These are phyloP conservation scores for Zychaea mexicana DNA, from an alignment of 371 early-diverging fungal genomes.

Conservation along the genomic window DNA sequence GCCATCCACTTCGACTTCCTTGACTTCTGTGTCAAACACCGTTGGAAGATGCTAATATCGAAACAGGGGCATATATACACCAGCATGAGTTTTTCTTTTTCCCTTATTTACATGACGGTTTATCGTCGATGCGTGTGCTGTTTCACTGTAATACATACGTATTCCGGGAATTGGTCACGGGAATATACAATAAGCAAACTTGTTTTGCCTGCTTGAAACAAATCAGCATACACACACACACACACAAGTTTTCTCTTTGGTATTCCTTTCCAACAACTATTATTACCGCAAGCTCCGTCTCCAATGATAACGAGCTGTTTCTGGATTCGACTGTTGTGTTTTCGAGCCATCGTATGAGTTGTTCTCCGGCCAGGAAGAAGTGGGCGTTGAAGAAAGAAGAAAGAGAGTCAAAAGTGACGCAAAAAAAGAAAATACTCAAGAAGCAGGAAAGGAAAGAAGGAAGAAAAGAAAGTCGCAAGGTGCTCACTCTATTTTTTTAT, in stretches of 20 bases:
- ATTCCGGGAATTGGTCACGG: slow-evolving; percentile 51
- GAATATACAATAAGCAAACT: slow-evolving; percentile 57
- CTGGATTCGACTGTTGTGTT: slow-evolving; percentile 22
- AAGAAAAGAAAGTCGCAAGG: neutral
- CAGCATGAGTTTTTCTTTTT: slow-evolving; percentile 11
- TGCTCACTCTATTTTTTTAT: no score
- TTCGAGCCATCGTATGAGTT: neutral
- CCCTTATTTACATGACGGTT: neutral
- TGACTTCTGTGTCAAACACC: slow-evolving; percentile 69
- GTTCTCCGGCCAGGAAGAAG: no score
- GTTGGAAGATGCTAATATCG: slow-evolving; percentile 53
- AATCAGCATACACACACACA: neutral
- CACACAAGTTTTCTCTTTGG: no score
- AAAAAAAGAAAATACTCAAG: no score
- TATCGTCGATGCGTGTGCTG: neutral
- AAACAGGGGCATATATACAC: neutral
- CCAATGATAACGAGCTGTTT: slow-evolving; percentile 68
- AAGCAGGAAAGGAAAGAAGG: neutral
- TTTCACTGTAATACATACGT: slow-evolving; percentile 6
- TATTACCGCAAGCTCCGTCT: slow-evolving; percentile 67
- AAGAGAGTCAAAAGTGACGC: no score
- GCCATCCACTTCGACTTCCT: slow-evolving; percentile 64
- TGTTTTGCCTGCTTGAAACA: slow-evolving; percentile 35
- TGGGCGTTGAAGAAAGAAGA: no score
- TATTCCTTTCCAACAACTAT: no score